Base-by-base conservation (phyloP, 2,329 filamentous ascomycete genomes). In the Bipolaris oryzae region DNA sequence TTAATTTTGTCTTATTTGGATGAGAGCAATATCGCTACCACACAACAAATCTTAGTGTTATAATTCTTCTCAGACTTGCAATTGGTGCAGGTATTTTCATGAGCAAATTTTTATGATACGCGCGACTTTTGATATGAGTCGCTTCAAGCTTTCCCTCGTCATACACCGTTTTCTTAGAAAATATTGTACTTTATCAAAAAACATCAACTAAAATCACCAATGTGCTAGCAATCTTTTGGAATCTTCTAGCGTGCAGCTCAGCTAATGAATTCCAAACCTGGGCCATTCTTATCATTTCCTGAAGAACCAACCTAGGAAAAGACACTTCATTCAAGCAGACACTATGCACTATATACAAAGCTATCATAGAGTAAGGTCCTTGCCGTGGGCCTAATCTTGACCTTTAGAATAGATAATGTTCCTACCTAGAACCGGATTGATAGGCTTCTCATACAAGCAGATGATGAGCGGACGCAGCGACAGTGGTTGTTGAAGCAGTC, bases 311-410 rank as follows among this genome's bases (percentile, higher is more conserved):
- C 83, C 82, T 81, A 84, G 64, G 82, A 83, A 0, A 83, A 81
- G 80, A 11, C 82, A 76, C 61, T 80, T 81, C 64, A 84, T 81
- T 11, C 81, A 82, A 1, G 79, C 80, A 3, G 77, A 77, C 54
- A 82, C 73, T 81, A 84, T 84, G 63, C 81, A 81, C 2, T 73
- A 70, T 15, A 84, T 77, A 62, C 81, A 85, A 3, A 81, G 75
- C 63, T 85, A 84, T 68, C 82, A 84, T 0, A 81, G 82, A 5
- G 78, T 74, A 5, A 84, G 6, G 77, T 72, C 25, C 72, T 70
- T 13, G 77, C 68, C 3, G 63, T 63, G 3, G 63, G 61, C 16
- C 54, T 58, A 28, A 67, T 63, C 5, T 56, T 48, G 7, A 43
- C 42, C 11, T 20, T 1, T 11, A 18, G 39, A 16, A 44, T 13